These are phyloP conservation scores for Claviceps humidiphila DNA, from an alignment of 2,329 filamentous ascomycete genomes.

Conservation along the genomic window DNA sequence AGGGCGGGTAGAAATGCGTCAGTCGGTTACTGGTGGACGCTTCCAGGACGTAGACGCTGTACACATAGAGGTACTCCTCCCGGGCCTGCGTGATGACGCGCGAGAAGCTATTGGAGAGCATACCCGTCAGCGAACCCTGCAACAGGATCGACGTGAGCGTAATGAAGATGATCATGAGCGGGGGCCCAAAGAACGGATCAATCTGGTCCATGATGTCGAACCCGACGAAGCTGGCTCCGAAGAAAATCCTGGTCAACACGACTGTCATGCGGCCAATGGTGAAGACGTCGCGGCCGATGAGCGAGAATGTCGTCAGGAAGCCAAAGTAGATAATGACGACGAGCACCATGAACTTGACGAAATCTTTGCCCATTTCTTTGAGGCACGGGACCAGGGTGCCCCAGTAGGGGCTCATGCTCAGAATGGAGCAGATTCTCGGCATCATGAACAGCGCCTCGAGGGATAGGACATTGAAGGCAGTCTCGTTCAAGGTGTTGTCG, in stretches of 20 bases:
- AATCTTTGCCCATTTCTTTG: conserved; percentile 90
- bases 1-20: conserved; percentile 57
- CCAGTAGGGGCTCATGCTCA: conserved; percentile 82
- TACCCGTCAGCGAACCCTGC: conserved; percentile 65
- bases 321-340: conserved; percentile 75
- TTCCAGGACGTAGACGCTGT: conserved; percentile 50
- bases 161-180: conserved; percentile 60
- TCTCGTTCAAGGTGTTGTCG: conserved; percentile 52
- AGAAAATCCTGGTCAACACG: conserved; percentile 70
- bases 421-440: conserved; percentile 73
- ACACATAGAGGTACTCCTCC: conserved; percentile 72
- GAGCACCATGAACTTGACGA: conserved; percentile 70
- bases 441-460: conserved; percentile 84
- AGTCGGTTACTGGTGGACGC: conserved; percentile 55
- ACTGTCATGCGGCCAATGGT: conserved; percentile 56
- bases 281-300: conserved; percentile 60
- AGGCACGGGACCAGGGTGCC: conserved; percentile 80
- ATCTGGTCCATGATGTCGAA: conserved; percentile 55
- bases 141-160: conserved; percentile 66
- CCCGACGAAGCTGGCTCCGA: conserved; percentile 61
- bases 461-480: conserved; percentile 79
- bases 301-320: conserved; percentile 76
- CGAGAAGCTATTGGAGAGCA: conserved; percentile 63
- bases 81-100: conserved; percentile 49
- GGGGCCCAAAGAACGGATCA: conserved; percentile 44